These are phyloP conservation scores for Cucurbita ficifolia DNA, from an alignment of 306 rosid species.

Conservation along the genomic window DNA sequence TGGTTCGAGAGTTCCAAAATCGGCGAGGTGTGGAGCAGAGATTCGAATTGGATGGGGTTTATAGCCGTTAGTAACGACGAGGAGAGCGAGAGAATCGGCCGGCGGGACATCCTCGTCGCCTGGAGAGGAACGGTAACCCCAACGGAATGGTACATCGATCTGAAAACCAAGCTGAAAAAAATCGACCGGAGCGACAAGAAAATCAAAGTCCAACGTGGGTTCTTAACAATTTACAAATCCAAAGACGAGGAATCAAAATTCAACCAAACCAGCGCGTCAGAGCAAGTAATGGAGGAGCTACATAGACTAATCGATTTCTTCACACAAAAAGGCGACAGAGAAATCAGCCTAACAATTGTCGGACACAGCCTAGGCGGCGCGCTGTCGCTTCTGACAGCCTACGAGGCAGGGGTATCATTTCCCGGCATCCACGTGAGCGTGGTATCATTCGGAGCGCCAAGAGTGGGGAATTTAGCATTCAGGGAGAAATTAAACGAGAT, in stretches of 20 bases:
- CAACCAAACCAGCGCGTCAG: conserved; percentile 55
- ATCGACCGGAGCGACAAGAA: conserved; percentile 13
- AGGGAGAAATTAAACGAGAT: conserved; percentile 30
- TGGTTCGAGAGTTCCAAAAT: conserved; percentile 49
- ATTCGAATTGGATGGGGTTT: conserved; percentile 64
- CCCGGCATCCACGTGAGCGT: conserved; percentile 30
- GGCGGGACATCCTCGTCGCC: conserved; percentile 46
- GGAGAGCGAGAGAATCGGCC: conserved; percentile 38
- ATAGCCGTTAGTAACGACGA: conserved; percentile 38
- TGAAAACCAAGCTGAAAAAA: conserved; percentile 36
- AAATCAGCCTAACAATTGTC: conserved; percentile 47
- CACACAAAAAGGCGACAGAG: background rate
- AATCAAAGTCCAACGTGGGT: conserved; percentile 59
- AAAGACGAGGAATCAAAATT: conserved; percentile 36
- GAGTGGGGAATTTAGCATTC: conserved; percentile 56
- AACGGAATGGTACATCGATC: conserved; percentile 52
- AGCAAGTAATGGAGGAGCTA: conserved; percentile 43
- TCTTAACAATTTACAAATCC: conserved; percentile 36
- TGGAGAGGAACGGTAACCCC: conserved; percentile 62
- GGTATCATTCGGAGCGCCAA: conserved; percentile 56
- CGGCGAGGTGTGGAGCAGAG: conserved; percentile 42
- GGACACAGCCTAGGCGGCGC: conserved; percentile 79
- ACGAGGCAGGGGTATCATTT: conserved; percentile 26
- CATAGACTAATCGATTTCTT: conserved; percentile 12
- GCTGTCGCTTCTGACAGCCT: conserved; percentile 42